These are phyloP conservation scores for Haplosporangium sp. DNA, from an alignment of 371 early-diverging fungal species.

Conservation along the genomic window DNA sequence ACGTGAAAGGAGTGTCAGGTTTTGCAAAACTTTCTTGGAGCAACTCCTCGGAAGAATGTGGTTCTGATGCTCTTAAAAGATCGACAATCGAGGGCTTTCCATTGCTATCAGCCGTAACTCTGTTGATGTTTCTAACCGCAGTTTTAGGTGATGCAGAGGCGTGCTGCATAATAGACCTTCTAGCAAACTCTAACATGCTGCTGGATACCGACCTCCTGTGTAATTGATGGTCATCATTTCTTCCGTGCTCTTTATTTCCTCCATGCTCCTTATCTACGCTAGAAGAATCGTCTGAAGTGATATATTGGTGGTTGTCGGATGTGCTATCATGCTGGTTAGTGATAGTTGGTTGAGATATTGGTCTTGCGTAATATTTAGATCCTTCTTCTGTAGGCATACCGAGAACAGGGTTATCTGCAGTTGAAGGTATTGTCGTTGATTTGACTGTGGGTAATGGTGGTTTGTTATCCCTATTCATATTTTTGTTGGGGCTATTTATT, in stretches of 20 bases:
- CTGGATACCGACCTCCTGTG: slow-evolving; percentile 6
- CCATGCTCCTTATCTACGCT: neutral
- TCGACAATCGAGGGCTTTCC: slow-evolving; percentile 22
- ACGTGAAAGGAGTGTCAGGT: slow-evolving; percentile 18
- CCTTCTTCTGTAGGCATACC: neutral
- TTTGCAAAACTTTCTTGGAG: slow-evolving; percentile 14
- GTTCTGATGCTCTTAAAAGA: slow-evolving; percentile 26
- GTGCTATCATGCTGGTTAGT: slow-evolving; percentile 11
- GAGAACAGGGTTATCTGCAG: too few relatives aligned
- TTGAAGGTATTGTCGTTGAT: neutral
- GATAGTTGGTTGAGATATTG: neutral
- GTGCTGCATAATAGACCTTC: slow-evolving; percentile 38
- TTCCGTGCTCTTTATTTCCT: neutral
- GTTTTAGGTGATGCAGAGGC: slow-evolving; percentile 22
- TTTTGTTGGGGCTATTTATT: slow-evolving; percentile 4
- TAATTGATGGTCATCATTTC: neutral
- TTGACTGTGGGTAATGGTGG: neutral
- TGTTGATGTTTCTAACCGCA: slow-evolving; percentile 18
- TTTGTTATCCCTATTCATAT: neutral
- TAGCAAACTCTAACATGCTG: slow-evolving; percentile 28
- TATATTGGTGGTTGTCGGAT: slow-evolving; percentile 6
- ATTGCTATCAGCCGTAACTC: slow-evolving; percentile 21
- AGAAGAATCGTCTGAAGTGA: neutral
- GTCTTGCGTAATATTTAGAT: neutral
- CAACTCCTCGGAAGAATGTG: neutral